Evolutionary conservation across 1,284 basidiomycete genomes (phyloP), one percentile per base, ranked within the genome.

Genomic region (Melampsora medusae): DNA sequence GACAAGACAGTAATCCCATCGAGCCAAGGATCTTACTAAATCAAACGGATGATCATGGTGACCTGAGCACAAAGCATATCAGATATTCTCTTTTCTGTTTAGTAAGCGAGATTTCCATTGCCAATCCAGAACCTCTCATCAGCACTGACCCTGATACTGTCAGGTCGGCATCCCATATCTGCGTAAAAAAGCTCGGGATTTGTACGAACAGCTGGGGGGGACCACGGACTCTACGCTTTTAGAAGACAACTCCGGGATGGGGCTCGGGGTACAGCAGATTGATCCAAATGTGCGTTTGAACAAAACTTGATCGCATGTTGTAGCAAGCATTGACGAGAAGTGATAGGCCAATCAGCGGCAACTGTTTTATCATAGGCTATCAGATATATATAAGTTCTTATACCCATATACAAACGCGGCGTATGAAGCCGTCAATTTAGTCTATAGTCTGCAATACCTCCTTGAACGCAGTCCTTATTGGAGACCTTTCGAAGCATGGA

Each of bases 161-260:
- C 31, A 96, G 90, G 88, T 97, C 62, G 92, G 90, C 2, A 83
- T 98, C 35, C 96, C 96, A 2, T 99, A 97, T 81, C 77, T 97
- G 42, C 87, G 91, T 77, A 90, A 93, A 6, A 96, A 97, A 82
- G 88, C 90, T 1, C 90, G 92, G 60, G 93, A 97, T 80, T 90
- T 92, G 79, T 97, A 90, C 82, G 96, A 99, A 84, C 87, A 90
- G 46, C 84, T 97, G 16, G 94, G 95, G 1, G 95, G 94, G 22
- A 91, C 91, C 1, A 80, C 90, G 5, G 88, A 88, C 77, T 84
- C 85, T 10, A 90, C 91, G 61, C 83, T 91, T 50, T 84, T 90
- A 38, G 88, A 89, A 50, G 89, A 89, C 77, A 86, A 48, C 31
- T 60, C 60, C 38, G 38, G 38, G 38, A 42, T 42, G 38, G 38